Conservation (phyloP, 2,329 filamentous ascomycete species). For the Colletotrichum sp. region DNA sequence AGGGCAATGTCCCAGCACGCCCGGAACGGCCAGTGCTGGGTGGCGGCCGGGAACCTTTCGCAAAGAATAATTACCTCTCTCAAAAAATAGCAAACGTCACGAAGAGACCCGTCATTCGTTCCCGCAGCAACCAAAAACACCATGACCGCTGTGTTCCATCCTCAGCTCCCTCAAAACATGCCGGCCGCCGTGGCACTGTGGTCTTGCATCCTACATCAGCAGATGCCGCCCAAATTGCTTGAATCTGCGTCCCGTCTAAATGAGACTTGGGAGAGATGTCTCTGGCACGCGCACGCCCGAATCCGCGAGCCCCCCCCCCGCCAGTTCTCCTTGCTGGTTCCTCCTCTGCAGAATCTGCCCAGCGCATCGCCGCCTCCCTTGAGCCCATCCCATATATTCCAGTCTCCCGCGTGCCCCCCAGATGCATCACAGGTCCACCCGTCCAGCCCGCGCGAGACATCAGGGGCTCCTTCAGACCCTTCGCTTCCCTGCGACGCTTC, state of each 20-base stretch:
- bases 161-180: neutral
- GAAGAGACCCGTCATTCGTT: neutral
- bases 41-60: neutral
- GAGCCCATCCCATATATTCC: neutral
- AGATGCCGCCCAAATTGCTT: neutral
- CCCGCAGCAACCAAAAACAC: neutral
- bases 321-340: neutral
- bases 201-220: neutral
- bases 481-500: neutral
- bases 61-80: neutral
- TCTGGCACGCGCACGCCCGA: neutral
- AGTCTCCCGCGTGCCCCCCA: neutral
- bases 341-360: neutral
- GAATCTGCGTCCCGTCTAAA: neutral
- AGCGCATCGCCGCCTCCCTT: neutral
- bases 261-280: neutral
- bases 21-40: neutral
- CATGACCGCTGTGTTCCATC: neutral
- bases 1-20: neutral
- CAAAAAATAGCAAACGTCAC: neutral
- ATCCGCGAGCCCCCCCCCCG: neutral
- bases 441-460: neutral
- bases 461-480: neutral
- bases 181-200: neutral
- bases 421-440: neutral